A percentile compares a stretch with the other conserved stretches of the same genome.
Evolutionary conservation across 192 early-diverging fungal genomes (phyloP).

Genomic region (Entomortierella chlamydospora): DNA sequence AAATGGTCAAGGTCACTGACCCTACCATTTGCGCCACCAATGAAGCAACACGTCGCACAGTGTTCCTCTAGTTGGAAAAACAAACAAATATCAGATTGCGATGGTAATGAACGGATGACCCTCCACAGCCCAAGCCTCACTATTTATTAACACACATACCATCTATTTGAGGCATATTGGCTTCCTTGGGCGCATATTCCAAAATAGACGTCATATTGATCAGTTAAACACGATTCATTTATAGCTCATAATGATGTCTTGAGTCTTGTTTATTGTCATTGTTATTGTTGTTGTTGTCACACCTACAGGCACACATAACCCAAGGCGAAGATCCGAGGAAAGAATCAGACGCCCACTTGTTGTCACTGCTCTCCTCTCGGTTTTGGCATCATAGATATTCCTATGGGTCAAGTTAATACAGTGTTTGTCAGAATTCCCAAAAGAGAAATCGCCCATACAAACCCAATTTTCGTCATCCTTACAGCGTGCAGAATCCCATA

Average conservation of each 20-base stretch:
- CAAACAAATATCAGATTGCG: too few relatives aligned
- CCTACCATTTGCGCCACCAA: neutral
- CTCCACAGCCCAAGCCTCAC: too few relatives aligned
- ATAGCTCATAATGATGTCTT: too few relatives aligned
- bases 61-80: slow-evolving; percentile 12
- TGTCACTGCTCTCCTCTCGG: slow-evolving; percentile 34
- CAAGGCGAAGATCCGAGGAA: slow-evolving; percentile 46
- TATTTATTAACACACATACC: too few relatives aligned
- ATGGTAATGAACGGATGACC: too few relatives aligned
- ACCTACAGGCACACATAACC: slow-evolving; percentile 26
- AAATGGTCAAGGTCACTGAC: neutral
- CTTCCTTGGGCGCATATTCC: too few relatives aligned
- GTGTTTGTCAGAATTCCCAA: neutral
- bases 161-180: slow-evolving; percentile 1
- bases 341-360: slow-evolving; percentile 43
- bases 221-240: too few relatives aligned
- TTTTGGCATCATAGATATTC: slow-evolving; percentile 35
- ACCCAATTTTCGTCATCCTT: neutral
- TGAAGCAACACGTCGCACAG: slow-evolving; percentile 21
- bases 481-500: slow-evolving; percentile 48
- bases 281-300: too few relatives aligned
- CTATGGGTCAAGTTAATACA: neutral
- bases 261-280: too few relatives aligned
- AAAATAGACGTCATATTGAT: too few relatives aligned
- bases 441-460: neutral